Evolutionary conservation across 2,329 filamentous ascomycete species (phyloP).

Genomic region (Ceratocystis diversiconidia): DNA sequence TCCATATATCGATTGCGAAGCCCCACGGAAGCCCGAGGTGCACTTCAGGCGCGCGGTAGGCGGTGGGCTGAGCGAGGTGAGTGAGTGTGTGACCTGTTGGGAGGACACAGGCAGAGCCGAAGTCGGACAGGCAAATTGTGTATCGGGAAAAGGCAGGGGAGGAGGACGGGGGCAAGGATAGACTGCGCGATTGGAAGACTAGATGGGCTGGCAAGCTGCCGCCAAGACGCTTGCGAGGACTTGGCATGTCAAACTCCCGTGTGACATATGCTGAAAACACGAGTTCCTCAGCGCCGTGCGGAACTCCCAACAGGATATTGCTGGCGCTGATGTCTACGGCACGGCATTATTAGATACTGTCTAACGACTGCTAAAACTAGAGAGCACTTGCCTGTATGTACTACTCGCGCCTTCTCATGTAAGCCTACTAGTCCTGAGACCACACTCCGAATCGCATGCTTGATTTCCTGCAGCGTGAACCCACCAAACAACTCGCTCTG

Average conservation of each 20-base stretch:
- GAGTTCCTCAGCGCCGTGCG: background rate
- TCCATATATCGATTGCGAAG: slow-evolving; percentile 27
- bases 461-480: background rate
- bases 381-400: background rate
- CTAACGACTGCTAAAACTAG: background rate
- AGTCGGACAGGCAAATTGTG: background rate
- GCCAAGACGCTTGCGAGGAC: background rate
- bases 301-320: background rate
- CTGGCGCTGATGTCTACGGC: slow-evolving; percentile 3
- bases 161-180: background rate
- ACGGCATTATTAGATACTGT: background rate
- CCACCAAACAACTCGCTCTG: background rate
- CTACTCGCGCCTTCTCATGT: background rate
- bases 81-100: background rate
- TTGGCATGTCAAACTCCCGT: background rate
- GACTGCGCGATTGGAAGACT: background rate
- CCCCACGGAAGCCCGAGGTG: slow-evolving; percentile 27
- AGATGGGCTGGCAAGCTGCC: background rate
- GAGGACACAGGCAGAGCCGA: background rate
- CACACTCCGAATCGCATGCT: background rate
- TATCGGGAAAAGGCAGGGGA: background rate
- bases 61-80: slow-evolving; percentile 23
- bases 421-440: background rate
- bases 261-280: background rate
- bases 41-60: slow-evolving; percentile 27